Conservation (phyloP, 148 eudicot genomes). For the Rhododendron griersonianum region DNA sequence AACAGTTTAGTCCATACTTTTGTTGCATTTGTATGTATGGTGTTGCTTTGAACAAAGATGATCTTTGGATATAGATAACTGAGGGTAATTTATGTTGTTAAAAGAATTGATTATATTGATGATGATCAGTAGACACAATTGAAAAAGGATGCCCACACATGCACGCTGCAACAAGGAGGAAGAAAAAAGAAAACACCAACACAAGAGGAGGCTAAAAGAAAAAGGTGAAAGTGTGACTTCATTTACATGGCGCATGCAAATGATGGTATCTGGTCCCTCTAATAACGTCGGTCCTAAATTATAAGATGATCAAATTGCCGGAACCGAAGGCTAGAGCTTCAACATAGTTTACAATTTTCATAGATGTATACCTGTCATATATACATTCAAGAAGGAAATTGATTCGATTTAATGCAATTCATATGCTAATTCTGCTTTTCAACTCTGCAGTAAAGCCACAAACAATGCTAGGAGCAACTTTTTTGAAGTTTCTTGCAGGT, state of each 20-base stretch:
- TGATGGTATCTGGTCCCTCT: not conserved
- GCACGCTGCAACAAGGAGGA: not conserved
- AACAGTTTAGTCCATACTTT: not conserved
- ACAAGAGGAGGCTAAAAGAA: not conserved
- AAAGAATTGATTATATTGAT: not conserved
- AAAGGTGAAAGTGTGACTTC: not conserved
- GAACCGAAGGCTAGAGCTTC: not conserved
- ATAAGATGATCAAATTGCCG: not conserved
- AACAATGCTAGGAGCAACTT: conserved; percentile 37
- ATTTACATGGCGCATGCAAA: not conserved
- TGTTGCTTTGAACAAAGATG: not conserved
- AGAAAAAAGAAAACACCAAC: not conserved
- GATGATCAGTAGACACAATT: not conserved
- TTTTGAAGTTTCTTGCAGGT: conserved; percentile 88
- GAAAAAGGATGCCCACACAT: not conserved
- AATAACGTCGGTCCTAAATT: not conserved
- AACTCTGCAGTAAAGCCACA: conserved; percentile 66
- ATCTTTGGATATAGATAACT: not conserved
- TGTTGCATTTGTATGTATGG: not conserved
- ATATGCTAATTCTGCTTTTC: conserved; percentile 6
- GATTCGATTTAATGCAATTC: not conserved
- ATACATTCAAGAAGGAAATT: not conserved
- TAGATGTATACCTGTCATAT: not conserved
- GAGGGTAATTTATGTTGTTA: not conserved
- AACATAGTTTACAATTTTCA: not conserved